Conservation (phyloP, 345 rosid species). For the Lagerstroemia speciosa region DNA sequence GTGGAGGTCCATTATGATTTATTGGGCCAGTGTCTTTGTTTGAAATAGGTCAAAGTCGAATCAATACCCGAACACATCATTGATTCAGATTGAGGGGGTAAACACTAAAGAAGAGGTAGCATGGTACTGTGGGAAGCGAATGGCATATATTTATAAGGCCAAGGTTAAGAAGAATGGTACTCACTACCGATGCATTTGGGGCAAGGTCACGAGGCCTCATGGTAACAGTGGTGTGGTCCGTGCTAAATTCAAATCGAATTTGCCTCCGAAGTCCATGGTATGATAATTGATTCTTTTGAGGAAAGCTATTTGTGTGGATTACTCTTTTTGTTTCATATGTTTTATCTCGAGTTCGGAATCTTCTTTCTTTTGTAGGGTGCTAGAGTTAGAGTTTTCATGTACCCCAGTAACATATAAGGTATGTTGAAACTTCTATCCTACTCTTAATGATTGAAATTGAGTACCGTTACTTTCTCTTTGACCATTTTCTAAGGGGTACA, state of each 20-base stretch:
- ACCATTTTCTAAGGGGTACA: neutral
- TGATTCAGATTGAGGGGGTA: constrained; percentile 78
- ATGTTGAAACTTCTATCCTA: neutral
- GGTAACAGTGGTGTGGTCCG: constrained; percentile 97
- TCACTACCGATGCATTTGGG: constrained; percentile 88
- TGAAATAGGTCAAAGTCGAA: constrained; percentile 66
- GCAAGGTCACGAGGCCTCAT: constrained; percentile 75
- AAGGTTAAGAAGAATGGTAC: constrained; percentile 67
- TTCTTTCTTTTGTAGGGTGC: constrained; percentile 17
- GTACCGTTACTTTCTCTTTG: neutral
- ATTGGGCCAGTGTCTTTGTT: neutral
- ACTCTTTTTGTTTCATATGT: neutral
- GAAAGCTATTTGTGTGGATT: neutral
- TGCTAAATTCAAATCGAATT: constrained; percentile 72
- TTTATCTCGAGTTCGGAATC: neutral
- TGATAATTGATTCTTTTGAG: neutral
- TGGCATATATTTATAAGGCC: constrained; percentile 89
- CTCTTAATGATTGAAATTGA: neutral
- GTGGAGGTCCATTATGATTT: neutral
- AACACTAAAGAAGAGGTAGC: constrained; percentile 67
- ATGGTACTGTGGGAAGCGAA: constrained; percentile 74
- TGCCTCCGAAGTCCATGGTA: constrained; percentile 87
- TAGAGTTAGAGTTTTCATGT: constrained; percentile 96
- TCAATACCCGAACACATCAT: constrained; percentile 70
- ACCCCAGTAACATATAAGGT: constrained; percentile 48